These are phyloP conservation scores for Backusella mclennaniae DNA, from an alignment of 192 early-diverging fungal genomes.

Conservation along the genomic window DNA sequence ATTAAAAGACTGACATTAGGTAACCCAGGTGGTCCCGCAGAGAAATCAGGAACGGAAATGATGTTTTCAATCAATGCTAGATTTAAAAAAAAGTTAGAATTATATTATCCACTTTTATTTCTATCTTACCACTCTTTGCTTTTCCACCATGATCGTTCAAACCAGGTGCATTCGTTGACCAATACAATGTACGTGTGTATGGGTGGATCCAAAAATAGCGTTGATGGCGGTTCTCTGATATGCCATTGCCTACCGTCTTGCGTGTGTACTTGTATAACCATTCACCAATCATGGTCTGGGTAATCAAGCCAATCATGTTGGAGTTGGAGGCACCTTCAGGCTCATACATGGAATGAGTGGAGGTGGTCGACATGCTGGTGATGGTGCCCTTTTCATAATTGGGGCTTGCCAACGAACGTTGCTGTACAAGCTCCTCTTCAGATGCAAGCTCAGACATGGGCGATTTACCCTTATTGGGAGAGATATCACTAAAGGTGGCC, in stretches of 20 bases:
- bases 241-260: slow-evolving; percentile 40
- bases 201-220: slow-evolving; percentile 82
- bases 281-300: slow-evolving; percentile 76
- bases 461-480: neutral
- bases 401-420: neutral
- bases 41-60: slow-evolving; percentile 48
- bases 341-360: neutral
- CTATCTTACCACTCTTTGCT: slow-evolving; percentile 43
- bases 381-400: neutral
- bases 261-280: slow-evolving; percentile 73
- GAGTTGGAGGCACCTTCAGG: slow-evolving; percentile 23
- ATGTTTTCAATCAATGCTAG: slow-evolving; percentile 63
- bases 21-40: slow-evolving; percentile 33
- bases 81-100: neutral
- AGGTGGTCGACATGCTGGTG: slow-evolving; percentile 1
- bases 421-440: neutral
- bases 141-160: slow-evolving; percentile 34
- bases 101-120: neutral
- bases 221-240: slow-evolving; percentile 59
- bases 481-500: neutral
- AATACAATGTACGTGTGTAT: slow-evolving; percentile 73
- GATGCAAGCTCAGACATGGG: neutral
- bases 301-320: slow-evolving; percentile 32
- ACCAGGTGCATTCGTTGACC: slow-evolving; percentile 61
- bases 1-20: slow-evolving; percentile 62